phyloP scores from a whole-genome alignment of 2,329 filamentous ascomycete species.

The Pezicula carpinea region DNA sequence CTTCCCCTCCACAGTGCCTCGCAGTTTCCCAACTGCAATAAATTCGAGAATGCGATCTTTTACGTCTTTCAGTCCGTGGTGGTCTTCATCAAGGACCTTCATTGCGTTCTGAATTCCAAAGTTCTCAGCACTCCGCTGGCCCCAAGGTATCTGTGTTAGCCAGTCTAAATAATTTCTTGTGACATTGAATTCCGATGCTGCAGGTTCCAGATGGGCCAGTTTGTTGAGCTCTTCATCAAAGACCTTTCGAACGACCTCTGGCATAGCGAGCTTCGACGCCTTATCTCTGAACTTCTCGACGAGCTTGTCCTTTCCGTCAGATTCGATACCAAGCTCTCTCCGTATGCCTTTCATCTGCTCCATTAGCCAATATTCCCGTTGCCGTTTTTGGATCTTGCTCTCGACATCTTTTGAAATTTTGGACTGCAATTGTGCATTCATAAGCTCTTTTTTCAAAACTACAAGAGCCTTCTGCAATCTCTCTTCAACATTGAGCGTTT shows the following conservation, averaged over 20 bases:
- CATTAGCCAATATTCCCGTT: conserved; percentile 98
- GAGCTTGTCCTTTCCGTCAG: conserved; percentile 95
- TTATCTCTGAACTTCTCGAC: conserved; percentile 98
- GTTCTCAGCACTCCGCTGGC: conserved; percentile 90
- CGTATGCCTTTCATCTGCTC: conserved; percentile 99
- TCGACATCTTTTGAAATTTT: conserved; percentile 99
- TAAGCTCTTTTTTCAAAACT: conserved; percentile 94
- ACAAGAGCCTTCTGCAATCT: conserved; percentile 86
- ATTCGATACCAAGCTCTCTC: conserved; percentile 91
- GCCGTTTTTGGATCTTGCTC: conserved; percentile 92
- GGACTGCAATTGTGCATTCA: conserved; percentile 94
- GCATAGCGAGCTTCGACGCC: conserved; percentile 90
- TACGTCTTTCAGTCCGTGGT: conserved; percentile 95
- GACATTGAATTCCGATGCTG: conserved; percentile 97
- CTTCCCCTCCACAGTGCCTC: conserved; percentile 96
- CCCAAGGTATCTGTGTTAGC: conserved; percentile 98
- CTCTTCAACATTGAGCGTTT: conserved; percentile 85
- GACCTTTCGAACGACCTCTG: conserved; percentile 91
- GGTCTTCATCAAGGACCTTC: conserved; percentile 88
- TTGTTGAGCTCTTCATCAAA: conserved; percentile 99
- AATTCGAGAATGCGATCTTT: conserved; percentile 98
- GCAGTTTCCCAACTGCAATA: conserved; percentile 94
- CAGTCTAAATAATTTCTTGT: conserved; percentile 98
- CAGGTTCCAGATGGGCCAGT: conserved; percentile 88
- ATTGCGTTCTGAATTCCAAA: conserved; percentile 92